Evolutionary conservation across 1,284 basidiomycete genomes (phyloP).

Genomic region (Spongispora temasekensis): DNA sequence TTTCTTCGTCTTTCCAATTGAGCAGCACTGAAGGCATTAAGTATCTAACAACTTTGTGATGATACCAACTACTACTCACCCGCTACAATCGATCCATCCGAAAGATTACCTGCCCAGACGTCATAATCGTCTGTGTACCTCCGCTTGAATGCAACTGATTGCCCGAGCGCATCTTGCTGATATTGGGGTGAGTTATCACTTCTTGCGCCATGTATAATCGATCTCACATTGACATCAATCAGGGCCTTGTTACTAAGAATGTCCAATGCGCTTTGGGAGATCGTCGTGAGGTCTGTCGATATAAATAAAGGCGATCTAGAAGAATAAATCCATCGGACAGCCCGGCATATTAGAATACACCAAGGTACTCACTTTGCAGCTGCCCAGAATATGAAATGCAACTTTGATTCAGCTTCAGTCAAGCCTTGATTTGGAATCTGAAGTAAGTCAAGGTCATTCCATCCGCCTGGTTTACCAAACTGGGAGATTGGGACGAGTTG

Average conservation of each 20-base stretch:
- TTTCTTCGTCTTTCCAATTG: constrained; percentile 4
- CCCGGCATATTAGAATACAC: neutral
- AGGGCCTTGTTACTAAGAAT: constrained; percentile 10
- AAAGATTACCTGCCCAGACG: constrained; percentile 50
- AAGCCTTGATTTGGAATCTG: constrained; percentile 50
- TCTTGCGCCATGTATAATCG: neutral
- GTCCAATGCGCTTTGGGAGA: constrained; percentile 1
- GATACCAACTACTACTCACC: constrained; percentile 24
- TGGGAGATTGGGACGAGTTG: constrained; percentile 49
- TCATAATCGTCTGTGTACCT: constrained; percentile 52
- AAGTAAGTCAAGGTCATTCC: constrained; percentile 51
- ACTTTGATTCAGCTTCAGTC: constrained; percentile 45
- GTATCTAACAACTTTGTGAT: neutral
- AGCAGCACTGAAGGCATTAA: constrained; percentile 3
- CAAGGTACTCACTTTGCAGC: constrained; percentile 9
- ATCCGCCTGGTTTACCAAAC: constrained; percentile 46
- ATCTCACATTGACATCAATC: constrained; percentile 11
- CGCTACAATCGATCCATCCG: constrained; percentile 50
- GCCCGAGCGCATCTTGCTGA: constrained; percentile 51
- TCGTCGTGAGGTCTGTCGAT: constrained; percentile 12
- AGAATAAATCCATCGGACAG: neutral
- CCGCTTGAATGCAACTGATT: constrained; percentile 47
- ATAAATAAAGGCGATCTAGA: constrained; percentile 12
- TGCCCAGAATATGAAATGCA: constrained; percentile 50
- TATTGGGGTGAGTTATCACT: neutral